These are phyloP conservation scores for Quercus parvula DNA, from an alignment of 306 rosid genomes.

Conservation along the genomic window DNA sequence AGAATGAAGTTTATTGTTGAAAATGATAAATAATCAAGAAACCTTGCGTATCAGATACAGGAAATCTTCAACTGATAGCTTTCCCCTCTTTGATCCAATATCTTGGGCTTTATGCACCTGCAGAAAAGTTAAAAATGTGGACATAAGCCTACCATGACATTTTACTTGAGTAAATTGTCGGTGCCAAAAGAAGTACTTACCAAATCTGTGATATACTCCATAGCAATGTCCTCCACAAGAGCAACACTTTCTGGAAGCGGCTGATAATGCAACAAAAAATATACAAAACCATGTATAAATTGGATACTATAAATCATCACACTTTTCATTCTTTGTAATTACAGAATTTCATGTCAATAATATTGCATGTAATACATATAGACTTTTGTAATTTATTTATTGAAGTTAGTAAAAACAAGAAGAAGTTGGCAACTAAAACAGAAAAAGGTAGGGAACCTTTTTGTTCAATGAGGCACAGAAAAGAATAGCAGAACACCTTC, in stretches of 20 bases:
- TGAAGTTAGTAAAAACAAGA: neutral
- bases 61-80: constrained; percentile 84
- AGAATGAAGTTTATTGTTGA: neutral
- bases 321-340: neutral
- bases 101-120: constrained; percentile 96
- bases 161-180: neutral
- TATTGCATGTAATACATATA: neutral
- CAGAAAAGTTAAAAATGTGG: constrained; percentile 11
- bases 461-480: neutral
- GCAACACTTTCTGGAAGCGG: constrained; percentile 89
- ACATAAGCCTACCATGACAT: constrained; percentile 2
- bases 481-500: neutral
- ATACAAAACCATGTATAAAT: no score
- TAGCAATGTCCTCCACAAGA: constrained; percentile 87
- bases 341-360: neutral
- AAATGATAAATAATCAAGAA: neutral
- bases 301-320: neutral
- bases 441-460: neutral
- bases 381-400: neutral
- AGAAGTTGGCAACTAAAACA: neutral
- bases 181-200: constrained; percentile 30
- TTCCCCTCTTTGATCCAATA: constrained; percentile 86
- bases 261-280: constrained; percentile 31
- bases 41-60: constrained; percentile 92
- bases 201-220: constrained; percentile 85